These are phyloP conservation scores for Globisporangium mamillatum DNA, from an alignment of 352 stramenopile genomes.

Conservation along the genomic window DNA sequence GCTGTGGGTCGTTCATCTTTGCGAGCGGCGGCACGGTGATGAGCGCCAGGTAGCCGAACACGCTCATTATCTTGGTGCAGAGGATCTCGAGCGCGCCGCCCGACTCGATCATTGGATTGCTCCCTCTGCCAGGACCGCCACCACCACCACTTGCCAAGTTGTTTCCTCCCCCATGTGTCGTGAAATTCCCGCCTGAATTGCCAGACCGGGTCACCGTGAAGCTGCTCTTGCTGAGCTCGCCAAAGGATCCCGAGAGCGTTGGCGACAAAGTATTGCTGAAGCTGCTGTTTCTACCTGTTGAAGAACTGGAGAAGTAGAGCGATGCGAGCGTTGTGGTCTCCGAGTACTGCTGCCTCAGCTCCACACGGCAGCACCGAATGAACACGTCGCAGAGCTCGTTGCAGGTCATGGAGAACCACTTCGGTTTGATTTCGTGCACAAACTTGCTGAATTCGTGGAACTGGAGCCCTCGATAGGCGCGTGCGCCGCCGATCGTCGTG, in stretches of 20 bases:
- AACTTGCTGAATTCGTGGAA: conserved; percentile 56
- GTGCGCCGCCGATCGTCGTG: conserved; percentile 30
- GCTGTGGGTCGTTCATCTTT: conserved; percentile 21
- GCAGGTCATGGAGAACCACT: conserved; percentile 31
- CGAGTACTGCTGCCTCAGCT: conserved; percentile 22
- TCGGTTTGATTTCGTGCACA: conserved; percentile 47
- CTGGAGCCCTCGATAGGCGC: conserved; percentile 30
- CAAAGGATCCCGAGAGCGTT: not conserved
- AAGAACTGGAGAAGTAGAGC: conserved; percentile 15
- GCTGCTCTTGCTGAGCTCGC: not conserved
- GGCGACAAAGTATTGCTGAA: not conserved
- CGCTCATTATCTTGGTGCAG: conserved; percentile 15
- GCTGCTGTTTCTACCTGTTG: not conserved
- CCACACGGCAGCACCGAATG: conserved; percentile 40
- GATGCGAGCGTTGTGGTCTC: conserved; percentile 18
- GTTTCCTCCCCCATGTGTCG: conserved; percentile 8
- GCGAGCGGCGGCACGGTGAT: conserved; percentile 31
- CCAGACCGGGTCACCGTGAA: not conserved
- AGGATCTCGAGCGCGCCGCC: conserved; percentile 17
- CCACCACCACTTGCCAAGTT: not conserved
- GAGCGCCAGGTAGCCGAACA: conserved; percentile 27
- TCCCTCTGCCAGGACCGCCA: not conserved
- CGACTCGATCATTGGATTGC: not conserved
- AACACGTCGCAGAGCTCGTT: conserved; percentile 60
- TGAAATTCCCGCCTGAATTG: conserved; percentile 11